A percentile compares a stretch with the other conserved stretches of the same genome.
phyloP scores from a whole-genome alignment of 495 filamentous ascomycete genomes.

The Tuber calosporum region DNA sequence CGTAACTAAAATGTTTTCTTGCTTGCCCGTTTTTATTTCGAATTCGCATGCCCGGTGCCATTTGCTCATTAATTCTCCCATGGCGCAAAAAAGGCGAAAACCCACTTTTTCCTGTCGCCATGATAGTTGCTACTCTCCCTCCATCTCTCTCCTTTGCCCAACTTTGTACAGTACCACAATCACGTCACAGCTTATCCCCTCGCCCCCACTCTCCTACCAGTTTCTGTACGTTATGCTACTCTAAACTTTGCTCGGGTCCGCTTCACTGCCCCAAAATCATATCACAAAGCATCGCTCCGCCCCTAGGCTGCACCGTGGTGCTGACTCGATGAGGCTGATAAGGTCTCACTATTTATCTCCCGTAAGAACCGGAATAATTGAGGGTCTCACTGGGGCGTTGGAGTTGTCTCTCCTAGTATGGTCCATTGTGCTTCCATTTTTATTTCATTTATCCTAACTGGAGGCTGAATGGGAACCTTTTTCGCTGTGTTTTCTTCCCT shows the following conservation, averaged over 20 bases:
- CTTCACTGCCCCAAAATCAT: not conserved
- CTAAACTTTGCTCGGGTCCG: no score
- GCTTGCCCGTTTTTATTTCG: not conserved
- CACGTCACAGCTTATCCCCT: not conserved
- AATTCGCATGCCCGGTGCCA: not conserved
- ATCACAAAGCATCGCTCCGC: not conserved
- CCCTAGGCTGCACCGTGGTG: not conserved
- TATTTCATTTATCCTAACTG: no score
- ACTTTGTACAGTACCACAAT: not conserved
- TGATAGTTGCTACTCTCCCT: not conserved
- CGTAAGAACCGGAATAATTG: not conserved
- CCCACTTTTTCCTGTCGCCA: not conserved
- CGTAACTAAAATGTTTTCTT: not conserved
- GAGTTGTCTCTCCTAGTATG: no score
- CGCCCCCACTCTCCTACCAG: not conserved
- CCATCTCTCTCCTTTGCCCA: not conserved
- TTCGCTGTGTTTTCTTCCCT: no score
- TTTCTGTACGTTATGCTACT: not conserved
- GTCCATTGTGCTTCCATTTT: no score
- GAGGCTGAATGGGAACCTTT: no score
- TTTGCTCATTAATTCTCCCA: not conserved
- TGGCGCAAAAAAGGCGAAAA: not conserved
- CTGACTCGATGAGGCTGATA: not conserved
- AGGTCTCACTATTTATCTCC: not conserved
- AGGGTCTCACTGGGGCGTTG: no score